Evolutionary conservation across 169 alveolate species (phyloP).

Genomic region (Eimeria maxima): DNA sequence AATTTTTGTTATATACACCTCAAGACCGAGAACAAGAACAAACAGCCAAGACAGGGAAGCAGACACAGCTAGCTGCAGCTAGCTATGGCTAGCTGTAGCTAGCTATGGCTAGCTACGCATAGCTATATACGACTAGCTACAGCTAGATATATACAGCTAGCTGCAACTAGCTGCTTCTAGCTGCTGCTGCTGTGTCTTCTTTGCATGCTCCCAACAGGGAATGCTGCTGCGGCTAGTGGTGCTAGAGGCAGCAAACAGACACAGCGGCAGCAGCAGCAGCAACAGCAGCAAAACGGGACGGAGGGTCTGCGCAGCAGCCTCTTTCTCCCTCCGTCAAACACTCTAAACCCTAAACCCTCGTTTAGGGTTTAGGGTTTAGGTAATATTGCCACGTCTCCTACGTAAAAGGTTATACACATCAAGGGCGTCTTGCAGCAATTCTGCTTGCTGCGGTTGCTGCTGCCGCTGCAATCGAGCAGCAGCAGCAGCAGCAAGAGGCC

Average conservation of each 20-base stretch:
- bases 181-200: neutral
- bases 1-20: neutral
- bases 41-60: neutral
- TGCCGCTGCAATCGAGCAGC: slow-evolving; percentile 64
- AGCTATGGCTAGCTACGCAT: neutral
- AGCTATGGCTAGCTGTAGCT: neutral
- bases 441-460: slow-evolving; percentile 47
- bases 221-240: slow-evolving; percentile 2
- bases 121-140: neutral
- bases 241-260: neutral
- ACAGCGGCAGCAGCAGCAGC: neutral
- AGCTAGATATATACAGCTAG: neutral
- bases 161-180: neutral
- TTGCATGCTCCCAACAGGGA: neutral
- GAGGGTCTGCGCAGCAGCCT: neutral
- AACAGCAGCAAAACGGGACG: neutral
- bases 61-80: neutral
- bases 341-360: slow-evolving; percentile 4
- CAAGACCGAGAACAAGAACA: neutral
- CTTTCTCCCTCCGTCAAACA: neutral
- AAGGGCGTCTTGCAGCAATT: slow-evolving; percentile 36
- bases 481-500: slow-evolving; percentile 69
- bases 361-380: neutral
- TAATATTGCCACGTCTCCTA: slow-evolving; percentile 2
- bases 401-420: slow-evolving; percentile 25